Conservation (phyloP, 352 stramenopile genomes). For the Pythium grandisporangium region DNA sequence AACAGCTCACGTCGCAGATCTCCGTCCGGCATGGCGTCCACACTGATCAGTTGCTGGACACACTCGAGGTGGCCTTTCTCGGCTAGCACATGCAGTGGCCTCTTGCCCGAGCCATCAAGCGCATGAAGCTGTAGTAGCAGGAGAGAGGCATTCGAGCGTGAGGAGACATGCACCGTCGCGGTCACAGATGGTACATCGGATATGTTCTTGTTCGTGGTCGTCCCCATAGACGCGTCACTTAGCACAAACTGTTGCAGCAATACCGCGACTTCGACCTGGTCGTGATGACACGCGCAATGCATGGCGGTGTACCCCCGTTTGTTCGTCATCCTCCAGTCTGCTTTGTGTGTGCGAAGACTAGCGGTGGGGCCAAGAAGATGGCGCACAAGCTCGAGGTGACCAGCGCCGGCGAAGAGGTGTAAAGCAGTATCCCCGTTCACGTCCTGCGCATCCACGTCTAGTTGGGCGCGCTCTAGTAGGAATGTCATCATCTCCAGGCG, state of each 20-base stretch:
- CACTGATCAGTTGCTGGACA: slow-evolving; percentile 24
- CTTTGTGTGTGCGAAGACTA: not conserved
- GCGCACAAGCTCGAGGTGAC: slow-evolving; percentile 29
- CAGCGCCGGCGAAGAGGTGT: slow-evolving; percentile 37
- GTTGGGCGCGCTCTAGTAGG: slow-evolving; percentile 18
- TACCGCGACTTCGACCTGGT: slow-evolving; percentile 48
- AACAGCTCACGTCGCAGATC: slow-evolving; percentile 17
- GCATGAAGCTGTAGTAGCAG: slow-evolving; percentile 14
- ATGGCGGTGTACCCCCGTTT: slow-evolving; percentile 28
- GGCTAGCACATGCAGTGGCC: slow-evolving; percentile 35
- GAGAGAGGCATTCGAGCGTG: no score
- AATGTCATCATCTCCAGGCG: slow-evolving; percentile 47
- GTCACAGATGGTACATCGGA: not conserved
- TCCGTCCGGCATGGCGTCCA: not conserved
- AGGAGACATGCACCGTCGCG: not conserved
- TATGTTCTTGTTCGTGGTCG: not conserved
- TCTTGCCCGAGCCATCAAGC: slow-evolving; percentile 16
- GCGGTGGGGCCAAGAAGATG: slow-evolving; percentile 1
- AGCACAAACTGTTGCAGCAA: slow-evolving; percentile 25
- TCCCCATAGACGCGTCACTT: slow-evolving; percentile 10
- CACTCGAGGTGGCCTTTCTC: slow-evolving; percentile 44
- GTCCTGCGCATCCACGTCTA: slow-evolving; percentile 34
- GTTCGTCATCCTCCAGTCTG: slow-evolving; percentile 12
- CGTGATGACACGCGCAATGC: slow-evolving; percentile 46
- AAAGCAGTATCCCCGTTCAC: slow-evolving; percentile 32